These are phyloP conservation scores for Veloporphyrellus conicus DNA, from an alignment of 1,284 basidiomycete genomes.

Conservation along the genomic window DNA sequence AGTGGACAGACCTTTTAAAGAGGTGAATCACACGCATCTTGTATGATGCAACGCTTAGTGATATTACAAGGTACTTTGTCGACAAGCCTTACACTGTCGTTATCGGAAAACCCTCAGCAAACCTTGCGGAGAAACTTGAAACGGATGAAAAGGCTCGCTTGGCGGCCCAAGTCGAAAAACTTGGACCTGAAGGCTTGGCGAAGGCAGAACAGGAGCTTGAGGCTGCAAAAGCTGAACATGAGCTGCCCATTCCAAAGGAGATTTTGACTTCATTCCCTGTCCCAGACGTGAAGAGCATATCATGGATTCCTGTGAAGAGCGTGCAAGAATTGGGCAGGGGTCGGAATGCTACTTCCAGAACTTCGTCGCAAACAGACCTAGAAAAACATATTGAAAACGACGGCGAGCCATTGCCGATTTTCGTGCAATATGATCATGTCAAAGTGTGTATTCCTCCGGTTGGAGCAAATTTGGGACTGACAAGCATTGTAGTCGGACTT, in stretches of 20 bases:
- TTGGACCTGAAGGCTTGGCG: constrained; percentile 81
- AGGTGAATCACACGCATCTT: constrained; percentile 48
- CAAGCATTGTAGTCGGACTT: constrained; percentile 77
- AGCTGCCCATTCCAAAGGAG: constrained; percentile 75
- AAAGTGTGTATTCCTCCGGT: constrained; percentile 46
- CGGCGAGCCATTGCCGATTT: constrained; percentile 72
- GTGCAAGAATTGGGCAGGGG: constrained; percentile 59
- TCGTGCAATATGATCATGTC: constrained; percentile 87
- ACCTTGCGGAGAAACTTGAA: constrained; percentile 80
- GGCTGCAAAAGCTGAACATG: constrained; percentile 84
- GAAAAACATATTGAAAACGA: constrained; percentile 71
- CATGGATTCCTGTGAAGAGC: constrained; percentile 92
- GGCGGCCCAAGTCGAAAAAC: constrained; percentile 60
- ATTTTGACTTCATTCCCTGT: constrained; percentile 83
- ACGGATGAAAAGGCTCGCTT: constrained; percentile 78
- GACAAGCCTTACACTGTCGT: constrained; percentile 70
- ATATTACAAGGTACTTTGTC: constrained; percentile 65
- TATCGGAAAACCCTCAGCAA: constrained; percentile 84
- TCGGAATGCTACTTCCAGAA: constrained; percentile 28
- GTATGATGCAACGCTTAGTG: constrained; percentile 3
- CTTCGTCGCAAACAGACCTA: constrained; percentile 40
- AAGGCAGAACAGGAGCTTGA: constrained; percentile 69
- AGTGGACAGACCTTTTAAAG: constrained; percentile 80
- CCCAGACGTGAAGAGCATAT: constrained; percentile 83
- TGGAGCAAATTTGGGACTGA: constrained; percentile 8